phyloP scores from a whole-genome alignment of 345 rosid species.

The Pelargonium nanum region DNA sequence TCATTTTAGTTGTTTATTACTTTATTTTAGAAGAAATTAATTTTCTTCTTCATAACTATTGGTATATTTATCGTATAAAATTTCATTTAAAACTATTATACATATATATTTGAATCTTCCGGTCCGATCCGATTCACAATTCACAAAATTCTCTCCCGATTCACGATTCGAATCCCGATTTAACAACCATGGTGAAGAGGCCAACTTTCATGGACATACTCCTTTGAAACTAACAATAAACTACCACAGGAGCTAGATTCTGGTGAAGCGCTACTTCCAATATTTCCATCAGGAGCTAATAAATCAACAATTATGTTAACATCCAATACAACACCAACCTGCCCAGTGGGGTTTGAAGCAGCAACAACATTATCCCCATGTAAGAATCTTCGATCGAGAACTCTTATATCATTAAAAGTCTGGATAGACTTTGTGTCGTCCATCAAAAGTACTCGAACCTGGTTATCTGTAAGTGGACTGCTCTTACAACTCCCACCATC shows the following conservation, averaged over 20 bases:
- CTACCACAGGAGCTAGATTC: conserved; percentile 43
- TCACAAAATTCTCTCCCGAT: no score
- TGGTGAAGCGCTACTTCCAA: conserved; percentile 19
- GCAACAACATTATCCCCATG: conserved; percentile 88
- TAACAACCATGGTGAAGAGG: conserved; percentile 78
- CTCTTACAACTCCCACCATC: conserved; percentile 26
- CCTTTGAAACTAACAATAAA: conserved; percentile 49
- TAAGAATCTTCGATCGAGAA: conserved; percentile 82
- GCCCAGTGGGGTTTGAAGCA: conserved; percentile 73
- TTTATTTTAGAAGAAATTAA: no score
- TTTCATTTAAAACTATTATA: no score
- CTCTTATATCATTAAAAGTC: conserved; percentile 42
- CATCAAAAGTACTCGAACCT: conserved; percentile 87
- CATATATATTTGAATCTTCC: no score
- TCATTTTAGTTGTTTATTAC: no score
- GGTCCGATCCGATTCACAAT: no score
- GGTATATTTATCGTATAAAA: no score
- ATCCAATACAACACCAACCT: conserved; percentile 82
- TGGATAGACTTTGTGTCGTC: conserved; percentile 66
- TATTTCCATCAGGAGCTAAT: conserved; percentile 40
- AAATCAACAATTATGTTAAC: conserved; percentile 64
- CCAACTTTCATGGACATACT: conserved; percentile 64
- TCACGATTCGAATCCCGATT: no score
- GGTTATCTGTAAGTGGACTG: conserved; percentile 55
- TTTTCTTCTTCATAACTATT: no score